phyloP scores from a whole-genome alignment of 2,329 filamentous ascomycete genomes.

The Calycina marina region DNA sequence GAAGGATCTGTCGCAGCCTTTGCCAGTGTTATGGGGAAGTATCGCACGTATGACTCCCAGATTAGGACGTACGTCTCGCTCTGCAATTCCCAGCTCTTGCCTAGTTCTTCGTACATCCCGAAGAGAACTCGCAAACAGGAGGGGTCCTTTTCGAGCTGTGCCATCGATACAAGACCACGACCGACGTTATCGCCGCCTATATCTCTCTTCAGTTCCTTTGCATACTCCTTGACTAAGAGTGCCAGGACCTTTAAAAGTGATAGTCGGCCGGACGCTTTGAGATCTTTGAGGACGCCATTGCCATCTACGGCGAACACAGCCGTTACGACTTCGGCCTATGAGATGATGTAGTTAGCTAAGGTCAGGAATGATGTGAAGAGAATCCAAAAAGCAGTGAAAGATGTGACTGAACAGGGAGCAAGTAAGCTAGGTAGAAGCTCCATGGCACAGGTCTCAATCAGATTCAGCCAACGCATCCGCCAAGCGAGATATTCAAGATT shows the following conservation, averaged over 20 bases:
- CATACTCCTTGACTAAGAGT: slow-evolving; percentile 9
- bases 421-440: too few species aligned
- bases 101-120: slow-evolving; percentile 12
- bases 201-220: slow-evolving; percentile 8
- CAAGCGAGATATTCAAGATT: too few species aligned
- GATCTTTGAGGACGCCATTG: slow-evolving; percentile 8
- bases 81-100: slow-evolving; percentile 10
- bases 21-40: slow-evolving; percentile 19
- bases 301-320: not conserved
- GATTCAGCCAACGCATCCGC: too few species aligned
- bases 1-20: slow-evolving; percentile 6
- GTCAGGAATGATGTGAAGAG: not conserved
- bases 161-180: slow-evolving; percentile 13
- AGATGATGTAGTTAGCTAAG: not conserved
- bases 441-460: too few species aligned
- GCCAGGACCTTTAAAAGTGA: slow-evolving; percentile 12
- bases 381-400: too few species aligned
- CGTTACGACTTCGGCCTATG: not conserved
- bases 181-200: slow-evolving; percentile 9
- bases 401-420: too few species aligned
- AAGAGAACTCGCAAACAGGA: slow-evolving; percentile 16
- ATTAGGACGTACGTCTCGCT: slow-evolving; percentile 8
- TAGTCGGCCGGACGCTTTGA: slow-evolving; percentile 11
- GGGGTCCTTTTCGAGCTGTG: slow-evolving; percentile 17
- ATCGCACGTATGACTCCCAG: slow-evolving; percentile 18